Evolutionary conservation across 2,329 filamentous ascomycete genomes (phyloP).

Genomic region (Davidsoniella australis): DNA sequence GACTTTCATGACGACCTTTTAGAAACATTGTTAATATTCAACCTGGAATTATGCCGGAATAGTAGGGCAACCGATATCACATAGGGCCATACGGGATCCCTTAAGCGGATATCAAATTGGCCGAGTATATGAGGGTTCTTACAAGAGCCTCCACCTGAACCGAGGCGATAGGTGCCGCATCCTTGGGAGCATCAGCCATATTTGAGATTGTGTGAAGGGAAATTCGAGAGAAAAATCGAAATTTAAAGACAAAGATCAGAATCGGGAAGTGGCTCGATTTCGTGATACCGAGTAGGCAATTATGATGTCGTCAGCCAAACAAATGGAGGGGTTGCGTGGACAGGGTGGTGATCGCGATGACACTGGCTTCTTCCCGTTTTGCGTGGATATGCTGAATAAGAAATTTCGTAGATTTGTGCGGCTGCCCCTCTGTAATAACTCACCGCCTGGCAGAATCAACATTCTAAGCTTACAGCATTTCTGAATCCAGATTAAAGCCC

Average conservation of each 20-base stretch:
- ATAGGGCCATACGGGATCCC: slow-evolving; percentile 9
- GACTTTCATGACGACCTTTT: slow-evolving; percentile 87
- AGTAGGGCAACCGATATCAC: neutral
- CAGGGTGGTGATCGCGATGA: slow-evolving; percentile 8
- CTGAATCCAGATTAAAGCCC: slow-evolving; percentile 5
- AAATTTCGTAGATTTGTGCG: slow-evolving; percentile 13
- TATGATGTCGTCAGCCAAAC: neutral
- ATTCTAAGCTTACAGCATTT: neutral
- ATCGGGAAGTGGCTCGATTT: neutral
- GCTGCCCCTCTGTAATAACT: slow-evolving; percentile 11
- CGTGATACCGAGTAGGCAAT: neutral
- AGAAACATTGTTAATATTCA: slow-evolving; percentile 1
- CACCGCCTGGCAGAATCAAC: slow-evolving; percentile 12
- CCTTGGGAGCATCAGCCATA: slow-evolving; percentile 45
- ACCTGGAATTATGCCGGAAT: neutral
- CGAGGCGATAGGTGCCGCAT: slow-evolving; percentile 54
- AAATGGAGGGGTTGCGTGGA: slow-evolving; percentile 1
- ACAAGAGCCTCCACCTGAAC: slow-evolving; percentile 93
- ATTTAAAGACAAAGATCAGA: neutral
- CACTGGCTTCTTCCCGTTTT: slow-evolving; percentile 10
- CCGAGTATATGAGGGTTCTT: slow-evolving; percentile 23
- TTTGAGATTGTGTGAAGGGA: slow-evolving; percentile 13
- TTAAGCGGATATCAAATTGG: slow-evolving; percentile 17
- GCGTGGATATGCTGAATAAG: slow-evolving; percentile 9
- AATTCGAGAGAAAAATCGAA: neutral